Base-by-base conservation (phyloP, 1,139 yeast genomes). In the Taphrina pruni region DNA sequence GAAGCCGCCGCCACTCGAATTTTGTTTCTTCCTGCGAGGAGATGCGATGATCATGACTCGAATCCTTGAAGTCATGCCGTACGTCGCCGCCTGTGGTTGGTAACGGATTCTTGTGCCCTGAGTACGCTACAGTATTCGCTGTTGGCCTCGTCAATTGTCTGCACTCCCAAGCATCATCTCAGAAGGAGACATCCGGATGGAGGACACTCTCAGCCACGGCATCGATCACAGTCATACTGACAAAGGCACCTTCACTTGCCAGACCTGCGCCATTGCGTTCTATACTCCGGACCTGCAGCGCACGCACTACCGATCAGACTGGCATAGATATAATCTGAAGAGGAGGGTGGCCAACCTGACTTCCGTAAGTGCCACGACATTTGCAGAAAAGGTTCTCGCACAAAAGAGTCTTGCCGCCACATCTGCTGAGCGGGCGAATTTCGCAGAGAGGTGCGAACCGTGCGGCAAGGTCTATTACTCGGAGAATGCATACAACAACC, bases 241-340 rank as follows among this genome's bases (percentile, higher is more conserved):
- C 14, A 43, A 39, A 14, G 67, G 67, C 21, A 57, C 61, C 2
- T 74, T 69, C 65, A 92, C 97, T 4, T 94, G 99, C 79, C 89
- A 91, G 76, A 89, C 97, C 46, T 94, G 99, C 77, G 88, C 87
- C 9, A 83, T 93, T 71, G 86, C 86, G 71, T 94, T 94, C 76
- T 86, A 88, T 20, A 82, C 88, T 20, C 88, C 96, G 6, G 92
- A 88, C 70, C 83, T 86, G 72, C 99, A 94, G 80, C 83, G 98
- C 74, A 82, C 84, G 70, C 99, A 94, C 67, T 94, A 94, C 98
- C 91, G 90, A 77, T 88, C 97, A 0, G 97, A 93, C 72, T 93
- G 97, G 97, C 97, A 92, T 76, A 84, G 96, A 73, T 94, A 90
- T 78, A 93, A 94, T 76, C 83, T 94, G 77, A 94, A 94, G 79